phyloP scores from a whole-genome alignment of 805 yeast species.

The Kurtzmaniella cleridarum region DNA sequence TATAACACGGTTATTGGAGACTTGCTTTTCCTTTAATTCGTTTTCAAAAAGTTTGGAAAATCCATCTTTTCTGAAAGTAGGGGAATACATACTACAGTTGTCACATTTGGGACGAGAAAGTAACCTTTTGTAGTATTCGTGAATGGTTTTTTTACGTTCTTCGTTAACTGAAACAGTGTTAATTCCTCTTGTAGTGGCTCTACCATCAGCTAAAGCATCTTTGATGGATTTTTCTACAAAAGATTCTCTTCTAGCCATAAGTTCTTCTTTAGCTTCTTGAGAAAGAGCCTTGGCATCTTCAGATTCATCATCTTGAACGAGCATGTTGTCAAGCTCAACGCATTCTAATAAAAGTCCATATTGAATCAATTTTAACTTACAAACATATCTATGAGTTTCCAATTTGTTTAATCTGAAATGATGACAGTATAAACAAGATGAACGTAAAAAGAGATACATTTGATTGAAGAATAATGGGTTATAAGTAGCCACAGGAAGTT shows the following conservation, averaged over 20 bases:
- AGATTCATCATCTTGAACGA: constrained; percentile 38
- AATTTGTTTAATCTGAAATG: constrained; percentile 63
- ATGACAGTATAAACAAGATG: constrained; percentile 87
- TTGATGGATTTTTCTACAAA: constrained; percentile 71
- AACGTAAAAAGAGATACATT: constrained; percentile 75
- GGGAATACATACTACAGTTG: constrained; percentile 93
- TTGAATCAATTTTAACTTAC: constrained; percentile 78
- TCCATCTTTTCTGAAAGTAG: constrained; percentile 93
- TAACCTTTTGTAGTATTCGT: constrained; percentile 69
- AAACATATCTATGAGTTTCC: constrained; percentile 71
- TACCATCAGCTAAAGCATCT: constrained; percentile 70
- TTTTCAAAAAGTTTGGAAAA: constrained; percentile 87
- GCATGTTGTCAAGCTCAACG: constrained; percentile 63
- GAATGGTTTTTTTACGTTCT: constrained; percentile 72
- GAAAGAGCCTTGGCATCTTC: constrained; percentile 24
- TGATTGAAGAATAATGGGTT: constrained; percentile 93
- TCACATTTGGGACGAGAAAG: constrained; percentile 84
- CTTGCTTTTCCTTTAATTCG: constrained; percentile 76
- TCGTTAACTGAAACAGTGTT: constrained; percentile 82
- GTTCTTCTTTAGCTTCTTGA: constrained; percentile 33
- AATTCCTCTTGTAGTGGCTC: constrained; percentile 60
- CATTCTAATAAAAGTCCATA: constrained; percentile 83
- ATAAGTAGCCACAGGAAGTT: constrained; percentile 91
- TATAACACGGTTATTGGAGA: constrained; percentile 73
- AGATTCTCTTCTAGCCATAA: constrained; percentile 55